Base-by-base conservation (phyloP, 495 filamentous ascomycete species). In the Penicillium herquei region DNA sequence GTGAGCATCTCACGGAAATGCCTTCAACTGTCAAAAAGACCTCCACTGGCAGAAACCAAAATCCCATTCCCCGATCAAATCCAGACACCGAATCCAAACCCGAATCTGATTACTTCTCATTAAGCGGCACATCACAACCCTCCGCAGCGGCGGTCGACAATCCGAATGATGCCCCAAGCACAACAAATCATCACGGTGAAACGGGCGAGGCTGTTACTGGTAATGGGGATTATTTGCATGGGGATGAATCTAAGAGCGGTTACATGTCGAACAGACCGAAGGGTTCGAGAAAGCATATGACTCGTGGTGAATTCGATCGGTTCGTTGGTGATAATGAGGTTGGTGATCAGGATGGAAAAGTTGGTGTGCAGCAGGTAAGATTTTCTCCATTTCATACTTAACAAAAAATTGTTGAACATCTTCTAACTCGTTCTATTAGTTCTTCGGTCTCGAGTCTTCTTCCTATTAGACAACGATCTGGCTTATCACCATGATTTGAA, bases 11-110 rank as follows among this genome's bases (percentile, higher is more conserved):
- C 57, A 69, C 65, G 39, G 75, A 84, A 30, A 83, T 85, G 76
- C 81, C 82, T 44, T 63, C 70, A 12, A 62, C 65, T 1, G 82
- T 81, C 55, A 85, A 80, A 12, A 66, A 52, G 2, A 77, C 84
- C 31, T 81, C 81, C 56, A 75, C 77, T 48, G 79, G 83, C 58
- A 80, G 81, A 16, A 80, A 78, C 55, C 69, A 71, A 12, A 72
- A 73, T 64, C 77, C 65, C 16, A 80, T 85, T 54, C 78, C 81
- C n/a, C 2, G 21, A 21, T 84, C 83, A 11, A 77, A 81, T 11
- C 78, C 83, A 16, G 80, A 79, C 12, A 81, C 79, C 0, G 74
- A 81, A 57, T 81, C 21, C 21, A 26, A 26, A 26, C 21, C 21
- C 4, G 21, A 26, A 26, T 4, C 21, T 2, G 21, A 26, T 26